Evolutionary conservation across 345 rosid genomes (phyloP).

Genomic region (Bruguiera gymnorhiza): DNA sequence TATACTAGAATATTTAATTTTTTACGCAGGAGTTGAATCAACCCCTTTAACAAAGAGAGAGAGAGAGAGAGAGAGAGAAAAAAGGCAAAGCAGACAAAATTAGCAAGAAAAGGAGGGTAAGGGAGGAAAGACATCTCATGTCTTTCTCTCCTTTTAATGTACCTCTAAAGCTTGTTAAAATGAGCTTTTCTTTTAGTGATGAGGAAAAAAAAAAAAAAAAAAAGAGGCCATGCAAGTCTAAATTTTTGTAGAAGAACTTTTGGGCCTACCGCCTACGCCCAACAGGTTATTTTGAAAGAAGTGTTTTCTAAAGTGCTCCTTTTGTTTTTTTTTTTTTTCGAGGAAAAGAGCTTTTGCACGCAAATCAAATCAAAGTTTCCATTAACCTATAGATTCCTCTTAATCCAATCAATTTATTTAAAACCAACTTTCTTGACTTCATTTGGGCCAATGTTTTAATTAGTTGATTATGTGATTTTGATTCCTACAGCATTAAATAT

Average conservation of each 20-base stretch:
- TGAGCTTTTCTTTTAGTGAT: conserved; percentile 39
- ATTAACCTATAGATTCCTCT: conserved; percentile 17
- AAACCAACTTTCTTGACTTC: conserved; percentile 19
- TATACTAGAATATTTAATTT: conserved; percentile 15
- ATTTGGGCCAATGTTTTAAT: conserved; percentile 26
- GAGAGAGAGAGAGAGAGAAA: not conserved
- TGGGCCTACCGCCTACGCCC: conserved; percentile 23
- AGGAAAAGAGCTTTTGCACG: conserved; percentile 47
- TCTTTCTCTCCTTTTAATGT: conserved; percentile 58
- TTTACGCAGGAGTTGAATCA: conserved; percentile 35
- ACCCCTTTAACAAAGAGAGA: conserved; percentile 27
- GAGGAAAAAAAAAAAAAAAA: conserved; percentile 13
- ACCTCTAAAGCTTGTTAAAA: conserved; percentile 46
- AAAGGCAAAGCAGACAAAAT: not conserved
- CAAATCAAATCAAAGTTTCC: conserved; percentile 28
- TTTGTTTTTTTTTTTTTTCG: conserved; percentile 19
- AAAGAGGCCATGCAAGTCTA: conserved; percentile 28
- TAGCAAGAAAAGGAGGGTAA: conserved; percentile 7
- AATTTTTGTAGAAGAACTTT: conserved; percentile 17
- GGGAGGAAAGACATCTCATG: conserved; percentile 40
- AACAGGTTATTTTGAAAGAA: conserved; percentile 9
- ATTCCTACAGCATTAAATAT: not conserved
- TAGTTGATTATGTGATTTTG: conserved; percentile 9
- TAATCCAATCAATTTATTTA: conserved; percentile 15
- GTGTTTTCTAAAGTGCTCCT: conserved; percentile 33